Evolutionary conservation across 495 filamentous ascomycete species (phyloP).

Genomic region (Aspergillus egyptiacus): DNA sequence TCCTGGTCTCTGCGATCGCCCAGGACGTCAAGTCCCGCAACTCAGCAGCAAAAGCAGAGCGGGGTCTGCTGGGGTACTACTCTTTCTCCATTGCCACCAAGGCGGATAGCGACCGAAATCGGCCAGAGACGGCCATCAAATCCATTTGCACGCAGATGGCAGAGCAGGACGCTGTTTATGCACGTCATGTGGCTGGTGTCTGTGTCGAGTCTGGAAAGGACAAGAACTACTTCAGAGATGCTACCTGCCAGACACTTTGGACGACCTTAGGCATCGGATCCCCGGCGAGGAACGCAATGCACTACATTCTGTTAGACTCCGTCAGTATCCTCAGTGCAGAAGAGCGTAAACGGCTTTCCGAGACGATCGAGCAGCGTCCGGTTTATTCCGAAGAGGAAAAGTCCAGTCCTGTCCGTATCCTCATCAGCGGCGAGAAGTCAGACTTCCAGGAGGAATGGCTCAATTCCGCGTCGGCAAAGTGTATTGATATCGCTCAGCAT

Average conservation of each 20-base stretch:
- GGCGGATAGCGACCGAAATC: conserved; percentile 12
- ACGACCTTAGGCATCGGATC: conserved; percentile 15
- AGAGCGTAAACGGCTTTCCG: conserved; percentile 2
- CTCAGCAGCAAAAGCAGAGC: conserved; percentile 8
- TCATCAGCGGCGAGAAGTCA: conserved; percentile 3
- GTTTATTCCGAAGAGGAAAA: not conserved
- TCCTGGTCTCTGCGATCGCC: conserved; percentile 13
- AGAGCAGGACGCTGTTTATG: conserved; percentile 20
- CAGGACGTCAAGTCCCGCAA: conserved; percentile 15
- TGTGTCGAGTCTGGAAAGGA: conserved; percentile 12
- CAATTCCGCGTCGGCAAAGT: not conserved
- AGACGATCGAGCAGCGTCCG: not conserved
- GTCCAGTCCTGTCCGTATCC: conserved; percentile 1
- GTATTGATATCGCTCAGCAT: conserved; percentile 8
- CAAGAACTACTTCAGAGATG: conserved; percentile 18
- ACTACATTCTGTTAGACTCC: conserved; percentile 22
- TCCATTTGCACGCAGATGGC: conserved; percentile 20
- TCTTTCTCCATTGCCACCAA: conserved; percentile 19
- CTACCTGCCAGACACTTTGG: conserved; percentile 21
- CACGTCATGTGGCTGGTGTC: conserved; percentile 12
- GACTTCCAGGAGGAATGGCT: not conserved
- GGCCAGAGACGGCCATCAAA: conserved; percentile 19
- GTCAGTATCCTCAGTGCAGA: conserved; percentile 7
- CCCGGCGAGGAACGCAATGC: conserved; percentile 13
- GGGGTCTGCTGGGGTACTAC: conserved; percentile 17